These are phyloP conservation scores for Penicillium fuscoglaucum DNA, from an alignment of 2,329 filamentous ascomycete genomes.

Conservation along the genomic window DNA sequence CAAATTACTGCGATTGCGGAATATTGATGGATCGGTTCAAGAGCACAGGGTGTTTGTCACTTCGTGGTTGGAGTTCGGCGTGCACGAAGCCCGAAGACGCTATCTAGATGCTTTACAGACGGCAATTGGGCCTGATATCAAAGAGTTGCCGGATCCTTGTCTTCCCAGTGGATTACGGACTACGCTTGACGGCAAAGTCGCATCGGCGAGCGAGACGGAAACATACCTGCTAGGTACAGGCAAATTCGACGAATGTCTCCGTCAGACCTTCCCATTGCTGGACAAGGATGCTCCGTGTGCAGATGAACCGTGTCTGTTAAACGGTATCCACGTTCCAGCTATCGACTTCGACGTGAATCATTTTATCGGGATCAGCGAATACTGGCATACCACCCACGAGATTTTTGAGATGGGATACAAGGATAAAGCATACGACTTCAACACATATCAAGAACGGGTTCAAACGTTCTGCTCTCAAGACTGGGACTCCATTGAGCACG, in stretches of 20 bases:
- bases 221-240: conserved; percentile 77
- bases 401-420: conserved; percentile 79
- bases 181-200: conserved; percentile 66
- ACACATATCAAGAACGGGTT: conserved; percentile 83
- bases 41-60: conserved; percentile 94
- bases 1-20: conserved; percentile 81
- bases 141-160: conserved; percentile 86
- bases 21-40: conserved; percentile 70
- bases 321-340: conserved; percentile 87
- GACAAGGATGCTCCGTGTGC: conserved; percentile 84
- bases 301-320: conserved; percentile 81
- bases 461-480: conserved; percentile 79
- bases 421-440: conserved; percentile 81
- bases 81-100: conserved; percentile 82
- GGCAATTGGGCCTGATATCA: conserved; percentile 58
- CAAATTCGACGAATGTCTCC: conserved; percentile 79
- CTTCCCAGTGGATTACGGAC: conserved; percentile 75
- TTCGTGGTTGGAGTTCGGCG: conserved; percentile 97
- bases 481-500: conserved; percentile 73
- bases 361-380: conserved; percentile 96
- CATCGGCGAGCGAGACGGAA: conserved; percentile 43
- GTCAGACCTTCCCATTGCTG: conserved; percentile 77
- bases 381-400: conserved; percentile 97
- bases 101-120: conserved; percentile 78
- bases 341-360: conserved; percentile 98